phyloP scores from a whole-genome alignment of 495 filamentous ascomycete species.

The Neurospora sublineolata region DNA sequence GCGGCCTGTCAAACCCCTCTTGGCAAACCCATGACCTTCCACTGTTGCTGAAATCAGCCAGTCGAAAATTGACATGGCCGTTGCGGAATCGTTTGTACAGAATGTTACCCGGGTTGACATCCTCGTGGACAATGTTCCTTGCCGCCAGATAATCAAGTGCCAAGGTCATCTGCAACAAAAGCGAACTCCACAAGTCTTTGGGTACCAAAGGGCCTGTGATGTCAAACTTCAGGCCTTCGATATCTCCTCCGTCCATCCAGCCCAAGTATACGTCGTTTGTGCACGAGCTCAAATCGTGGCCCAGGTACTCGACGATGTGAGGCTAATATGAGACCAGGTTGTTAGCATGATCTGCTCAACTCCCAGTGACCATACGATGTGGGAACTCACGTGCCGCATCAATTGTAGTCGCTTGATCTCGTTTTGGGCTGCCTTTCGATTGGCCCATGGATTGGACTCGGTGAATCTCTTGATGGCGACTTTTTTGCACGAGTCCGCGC shows the following conservation, averaged over 20 bases:
- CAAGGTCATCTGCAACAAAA: neutral
- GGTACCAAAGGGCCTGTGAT: neutral
- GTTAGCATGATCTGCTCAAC: neutral
- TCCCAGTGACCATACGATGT: neutral
- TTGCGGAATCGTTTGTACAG: neutral
- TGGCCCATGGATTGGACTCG: neutral
- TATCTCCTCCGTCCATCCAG: neutral
- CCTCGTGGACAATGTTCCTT: neutral
- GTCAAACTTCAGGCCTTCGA: neutral
- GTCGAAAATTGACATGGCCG: neutral
- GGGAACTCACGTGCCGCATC: neutral
- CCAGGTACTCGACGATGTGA: neutral
- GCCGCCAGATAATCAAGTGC: neutral
- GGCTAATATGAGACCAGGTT: neutral
- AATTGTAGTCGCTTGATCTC: neutral
- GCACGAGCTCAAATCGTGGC: neutral
- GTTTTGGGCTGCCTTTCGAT: neutral
- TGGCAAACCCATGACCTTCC: neutral
- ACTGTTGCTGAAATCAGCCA: neutral
- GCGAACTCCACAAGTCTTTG: neutral
- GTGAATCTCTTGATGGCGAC: neutral
- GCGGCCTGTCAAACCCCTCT: neutral
- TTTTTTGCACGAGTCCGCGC: no score
- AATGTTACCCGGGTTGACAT: neutral
- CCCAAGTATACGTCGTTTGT: neutral